Evolutionary conservation across 2,329 filamentous ascomycete species (phyloP), one percentile per base, ranked within the genome.

Genomic region (Ophiostoma australiae): DNA sequence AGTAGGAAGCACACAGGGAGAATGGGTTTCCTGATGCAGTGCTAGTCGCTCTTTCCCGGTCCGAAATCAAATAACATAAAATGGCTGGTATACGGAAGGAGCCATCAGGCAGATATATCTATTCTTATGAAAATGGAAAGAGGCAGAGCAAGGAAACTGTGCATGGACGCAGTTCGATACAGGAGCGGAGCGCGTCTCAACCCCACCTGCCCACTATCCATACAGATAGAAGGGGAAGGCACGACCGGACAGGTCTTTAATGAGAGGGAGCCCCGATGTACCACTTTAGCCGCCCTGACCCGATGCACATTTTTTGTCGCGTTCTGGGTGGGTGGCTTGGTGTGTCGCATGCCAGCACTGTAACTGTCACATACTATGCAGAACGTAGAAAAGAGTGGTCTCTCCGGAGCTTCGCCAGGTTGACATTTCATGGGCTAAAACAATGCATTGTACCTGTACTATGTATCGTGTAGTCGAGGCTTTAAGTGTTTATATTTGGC

Each of bases 111-210:
- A 63, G 23, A 31, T 58, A 27, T 27, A 11, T 58, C 23, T 20
- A 65, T 31, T 65, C 33, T 35, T 6, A n/a, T 17, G 31, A 65
- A 35, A 35, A 39, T 37, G 33, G 15, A 66, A 39, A 66, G 63
- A 35, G 31, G 41, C 33, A 48, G 39, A 68, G 27, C 39, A 70
- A 67, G 63, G 71, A 72, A 72, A 70, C 65, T 66, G 68, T 65
- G 71, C 70, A 63, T 69, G 70, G 52, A 33, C 55, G 37, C 37
- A 37, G 41, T 68, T 44, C 41, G 68, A 61, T 68, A 71, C 69
- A 72, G 70, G 71, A 73, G 70, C 72, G 65, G 69, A 70, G 70
- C 73, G 73, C 72, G 73, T 74, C 72, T 67, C 69, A 69, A 72
- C 70, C 55, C 68, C 69, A 69, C 70, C 71, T 68, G 58, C 69